Evolutionary conservation across 768 basidiomycete species (phyloP).

Genomic region (Clitopilus hobsonii): DNA sequence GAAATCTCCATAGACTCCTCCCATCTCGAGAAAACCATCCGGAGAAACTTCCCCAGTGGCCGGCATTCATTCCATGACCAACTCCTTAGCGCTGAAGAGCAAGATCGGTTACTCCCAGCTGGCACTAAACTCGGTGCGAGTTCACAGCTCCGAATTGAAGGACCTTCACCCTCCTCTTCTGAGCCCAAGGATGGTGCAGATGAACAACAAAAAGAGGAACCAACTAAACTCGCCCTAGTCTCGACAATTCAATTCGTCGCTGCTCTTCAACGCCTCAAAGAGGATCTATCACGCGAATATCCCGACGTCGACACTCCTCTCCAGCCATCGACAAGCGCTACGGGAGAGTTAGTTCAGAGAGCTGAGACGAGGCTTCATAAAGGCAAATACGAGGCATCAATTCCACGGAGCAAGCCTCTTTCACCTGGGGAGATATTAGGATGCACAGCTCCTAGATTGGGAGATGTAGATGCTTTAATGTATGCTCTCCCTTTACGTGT

Average conservation of each 20-base stretch:
- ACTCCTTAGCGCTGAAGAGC: slow-evolving; percentile 54
- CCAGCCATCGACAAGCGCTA: background rate
- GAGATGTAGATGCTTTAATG: slow-evolving; percentile 85
- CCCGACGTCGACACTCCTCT: slow-evolving; percentile 12
- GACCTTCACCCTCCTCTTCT: slow-evolving; percentile 16
- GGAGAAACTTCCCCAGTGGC: slow-evolving; percentile 84
- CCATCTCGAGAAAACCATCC: slow-evolving; percentile 81
- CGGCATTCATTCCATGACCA: slow-evolving; percentile 59
- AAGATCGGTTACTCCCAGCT: slow-evolving; percentile 34
- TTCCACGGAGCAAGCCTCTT: slow-evolving; percentile 87
- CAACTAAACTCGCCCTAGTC: slow-evolving; percentile 82
- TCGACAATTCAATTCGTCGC: slow-evolving; percentile 98
- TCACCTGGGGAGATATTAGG: slow-evolving; percentile 97
- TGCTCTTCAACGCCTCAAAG: slow-evolving; percentile 82
- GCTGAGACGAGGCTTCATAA: slow-evolving; percentile 34
- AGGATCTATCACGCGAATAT: slow-evolving; percentile 56
- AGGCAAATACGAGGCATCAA: slow-evolving; percentile 67
- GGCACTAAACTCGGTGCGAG: slow-evolving; percentile 45
- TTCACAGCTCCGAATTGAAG: slow-evolving; percentile 62
- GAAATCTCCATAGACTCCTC: slow-evolving; percentile 89
- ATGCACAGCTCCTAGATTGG: slow-evolving; percentile 86
- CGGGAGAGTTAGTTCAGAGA: background rate
- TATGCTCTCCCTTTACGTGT: slow-evolving; percentile 33
- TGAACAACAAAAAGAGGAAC: slow-evolving; percentile 17
- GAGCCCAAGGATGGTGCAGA: slow-evolving; percentile 8